Evolutionary conservation across 352 stramenopile species (phyloP).

Genomic region (Pythium rhizo-oryzae): DNA sequence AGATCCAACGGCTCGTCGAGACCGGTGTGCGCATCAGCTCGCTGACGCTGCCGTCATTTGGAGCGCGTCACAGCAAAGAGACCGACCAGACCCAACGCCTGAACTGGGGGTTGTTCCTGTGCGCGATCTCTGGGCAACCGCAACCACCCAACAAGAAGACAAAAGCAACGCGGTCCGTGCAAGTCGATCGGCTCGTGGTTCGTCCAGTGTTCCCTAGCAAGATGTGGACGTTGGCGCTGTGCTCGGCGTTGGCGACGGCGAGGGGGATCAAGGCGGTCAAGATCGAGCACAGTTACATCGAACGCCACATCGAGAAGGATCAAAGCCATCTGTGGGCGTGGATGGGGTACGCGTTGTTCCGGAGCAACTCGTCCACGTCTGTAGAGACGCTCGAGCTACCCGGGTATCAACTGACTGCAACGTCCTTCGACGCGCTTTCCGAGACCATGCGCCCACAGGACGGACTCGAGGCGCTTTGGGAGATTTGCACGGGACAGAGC

Average conservation of each 20-base stretch:
- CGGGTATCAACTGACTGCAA: not conserved
- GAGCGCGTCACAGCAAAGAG: not conserved
- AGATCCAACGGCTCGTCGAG: constrained; percentile 8
- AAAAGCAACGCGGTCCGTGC: not conserved
- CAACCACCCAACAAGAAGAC: not conserved
- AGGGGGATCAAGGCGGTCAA: not conserved
- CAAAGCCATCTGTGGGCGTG: constrained; percentile 1
- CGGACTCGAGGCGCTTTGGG: not conserved
- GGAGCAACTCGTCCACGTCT: not conserved
- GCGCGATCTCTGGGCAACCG: constrained; percentile 7
- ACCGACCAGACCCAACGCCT: not conserved
- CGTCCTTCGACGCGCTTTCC: not conserved
- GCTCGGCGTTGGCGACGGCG: not conserved
- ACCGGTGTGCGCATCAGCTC: constrained; percentile 1
- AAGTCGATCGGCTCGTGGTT: not conserved
- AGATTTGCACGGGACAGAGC: not conserved
- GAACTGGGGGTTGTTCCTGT: constrained; percentile 1
- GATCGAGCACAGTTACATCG: not conserved
- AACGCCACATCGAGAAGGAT: not conserved
- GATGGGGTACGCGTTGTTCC: constrained; percentile 1
- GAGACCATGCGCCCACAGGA: constrained; percentile 1
- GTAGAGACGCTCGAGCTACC: not conserved
- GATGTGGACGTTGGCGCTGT: not conserved
- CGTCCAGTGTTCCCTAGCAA: not conserved
- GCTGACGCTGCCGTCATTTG: not conserved